A percentile compares a stretch with the other conserved stretches of the same genome.
These are phyloP conservation scores for Penicillium coffeae DNA, from an alignment of 495 filamentous ascomycete species.

Conservation along the genomic window DNA sequence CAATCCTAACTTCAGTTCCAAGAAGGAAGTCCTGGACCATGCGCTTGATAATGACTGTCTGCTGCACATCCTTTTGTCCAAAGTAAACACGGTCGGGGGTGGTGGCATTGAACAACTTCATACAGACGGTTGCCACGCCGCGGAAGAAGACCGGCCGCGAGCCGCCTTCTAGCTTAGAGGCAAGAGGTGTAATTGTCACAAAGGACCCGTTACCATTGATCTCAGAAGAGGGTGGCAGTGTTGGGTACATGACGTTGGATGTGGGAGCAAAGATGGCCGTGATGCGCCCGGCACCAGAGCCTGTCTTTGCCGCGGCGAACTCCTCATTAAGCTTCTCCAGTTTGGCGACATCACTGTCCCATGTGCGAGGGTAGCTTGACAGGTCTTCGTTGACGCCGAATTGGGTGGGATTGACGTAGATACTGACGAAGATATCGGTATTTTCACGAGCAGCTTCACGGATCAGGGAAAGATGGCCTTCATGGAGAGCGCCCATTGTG, in stretches of 20 bases:
- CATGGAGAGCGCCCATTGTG: conserved; percentile 94
- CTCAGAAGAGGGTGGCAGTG: conserved; percentile 76
- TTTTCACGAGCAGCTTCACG: conserved; percentile 82
- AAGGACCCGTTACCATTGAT: conserved; percentile 77
- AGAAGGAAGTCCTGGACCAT: conserved; percentile 87
- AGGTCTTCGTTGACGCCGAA: conserved; percentile 91
- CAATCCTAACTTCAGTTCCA: conserved; percentile 69
- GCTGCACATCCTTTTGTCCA: conserved; percentile 97
- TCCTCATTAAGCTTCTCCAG: conserved; percentile 67
- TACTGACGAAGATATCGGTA: conserved; percentile 77
- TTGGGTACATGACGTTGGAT: conserved; percentile 82
- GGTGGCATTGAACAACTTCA: conserved; percentile 94
- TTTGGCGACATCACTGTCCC: conserved; percentile 66
- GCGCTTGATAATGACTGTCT: conserved; percentile 82
- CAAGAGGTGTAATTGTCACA: conserved; percentile 85
- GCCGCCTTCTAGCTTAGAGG: conserved; percentile 73
- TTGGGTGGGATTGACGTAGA: conserved; percentile 96
- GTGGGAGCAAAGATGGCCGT: conserved; percentile 82
- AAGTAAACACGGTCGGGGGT: conserved; percentile 89
- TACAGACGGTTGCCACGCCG: conserved; percentile 92
- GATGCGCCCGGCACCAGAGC: conserved; percentile 60
- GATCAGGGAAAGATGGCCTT: conserved; percentile 83
- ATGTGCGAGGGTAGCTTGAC: conserved; percentile 83
- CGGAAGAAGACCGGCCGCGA: conserved; percentile 93
- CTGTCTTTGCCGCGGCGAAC: conserved; percentile 38